A percentile compares a stretch with the other conserved stretches of the same genome.
Evolutionary conservation across 148 eudicot species (phyloP).

Genomic region (Beta vulgaris): DNA sequence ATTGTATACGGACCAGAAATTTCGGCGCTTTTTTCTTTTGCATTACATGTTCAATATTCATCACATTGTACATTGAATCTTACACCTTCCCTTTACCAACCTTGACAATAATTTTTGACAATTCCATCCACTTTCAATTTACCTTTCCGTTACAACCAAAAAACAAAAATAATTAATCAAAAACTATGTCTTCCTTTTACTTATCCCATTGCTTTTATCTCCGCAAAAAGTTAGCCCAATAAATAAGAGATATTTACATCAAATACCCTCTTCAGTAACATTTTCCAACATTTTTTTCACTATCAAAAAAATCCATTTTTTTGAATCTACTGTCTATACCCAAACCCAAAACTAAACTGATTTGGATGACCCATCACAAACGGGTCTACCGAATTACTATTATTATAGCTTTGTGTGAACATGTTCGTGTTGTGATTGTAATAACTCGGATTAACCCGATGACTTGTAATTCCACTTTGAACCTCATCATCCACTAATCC

Average conservation of each 20-base stretch:
- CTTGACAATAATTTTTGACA: slow-evolving; percentile 19
- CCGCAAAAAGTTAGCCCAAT: slow-evolving; percentile 19
- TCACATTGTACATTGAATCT: slow-evolving; percentile 27
- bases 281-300: not conserved
- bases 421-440: slow-evolving; percentile 22
- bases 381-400: slow-evolving; percentile 28
- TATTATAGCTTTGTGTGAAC: slow-evolving; percentile 22
- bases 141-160: not conserved
- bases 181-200: not conserved
- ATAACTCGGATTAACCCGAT: slow-evolving; percentile 30
- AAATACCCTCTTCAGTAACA: not conserved
- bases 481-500: slow-evolving; percentile 47
- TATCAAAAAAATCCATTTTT: not conserved
- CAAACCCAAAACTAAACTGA: slow-evolving; percentile 30
- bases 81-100: not conserved
- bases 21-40: slow-evolving; percentile 1
- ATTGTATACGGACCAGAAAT: not conserved
- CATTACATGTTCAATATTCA: slow-evolving; percentile 7
- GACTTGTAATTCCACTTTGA: slow-evolving; percentile 46
- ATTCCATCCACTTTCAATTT: not conserved
- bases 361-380: slow-evolving; percentile 38
- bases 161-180: slow-evolving; percentile 14
- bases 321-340: slow-evolving; percentile 17
- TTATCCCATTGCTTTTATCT: not conserved
- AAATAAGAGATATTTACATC: slow-evolving; percentile 25